phyloP scores from a whole-genome alignment of 83 land plant species.

The Picea abies region DNA sequence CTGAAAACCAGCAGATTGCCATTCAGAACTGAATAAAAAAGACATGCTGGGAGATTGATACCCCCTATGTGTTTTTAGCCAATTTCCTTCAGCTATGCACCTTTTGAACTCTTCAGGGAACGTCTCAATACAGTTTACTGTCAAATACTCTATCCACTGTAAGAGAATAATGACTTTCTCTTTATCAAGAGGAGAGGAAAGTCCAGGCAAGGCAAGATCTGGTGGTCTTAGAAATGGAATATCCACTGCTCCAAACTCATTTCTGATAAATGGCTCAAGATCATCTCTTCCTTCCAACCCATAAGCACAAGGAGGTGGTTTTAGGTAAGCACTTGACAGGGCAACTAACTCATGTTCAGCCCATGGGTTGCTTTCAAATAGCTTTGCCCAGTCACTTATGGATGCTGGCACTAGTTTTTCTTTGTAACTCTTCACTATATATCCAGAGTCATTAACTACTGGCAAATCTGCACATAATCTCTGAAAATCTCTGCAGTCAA shows the following conservation, averaged over 20 bases:
- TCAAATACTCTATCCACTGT: slow-evolving; percentile 20
- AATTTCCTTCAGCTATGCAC: slow-evolving; percentile 30
- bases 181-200: not conserved
- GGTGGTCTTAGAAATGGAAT: too few species aligned
- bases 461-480: slow-evolving; percentile 27
- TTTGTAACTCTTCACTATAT: not conserved
- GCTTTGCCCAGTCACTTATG: too few species aligned
- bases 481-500: not conserved
- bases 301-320: too few species aligned
- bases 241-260: too few species aligned
- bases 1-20: slow-evolving; percentile 24
- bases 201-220: too few species aligned
- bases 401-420: too few species aligned
- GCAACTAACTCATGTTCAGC: too few species aligned
- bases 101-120: slow-evolving; percentile 17
- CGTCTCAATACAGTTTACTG: not conserved
- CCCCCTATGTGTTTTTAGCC: slow-evolving; percentile 39
- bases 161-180: slow-evolving; percentile 33
- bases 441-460: slow-evolving; percentile 24
- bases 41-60: slow-evolving; percentile 35
- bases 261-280: too few species aligned
- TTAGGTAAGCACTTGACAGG: too few species aligned
- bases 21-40: slow-evolving; percentile 29
- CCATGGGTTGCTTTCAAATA: too few species aligned
- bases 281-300: too few species aligned